A percentile compares a stretch with the other conserved stretches of the same genome.
These are phyloP conservation scores for Xylaria sp. DNA, from an alignment of 2,329 filamentous ascomycete genomes.

Conservation along the genomic window DNA sequence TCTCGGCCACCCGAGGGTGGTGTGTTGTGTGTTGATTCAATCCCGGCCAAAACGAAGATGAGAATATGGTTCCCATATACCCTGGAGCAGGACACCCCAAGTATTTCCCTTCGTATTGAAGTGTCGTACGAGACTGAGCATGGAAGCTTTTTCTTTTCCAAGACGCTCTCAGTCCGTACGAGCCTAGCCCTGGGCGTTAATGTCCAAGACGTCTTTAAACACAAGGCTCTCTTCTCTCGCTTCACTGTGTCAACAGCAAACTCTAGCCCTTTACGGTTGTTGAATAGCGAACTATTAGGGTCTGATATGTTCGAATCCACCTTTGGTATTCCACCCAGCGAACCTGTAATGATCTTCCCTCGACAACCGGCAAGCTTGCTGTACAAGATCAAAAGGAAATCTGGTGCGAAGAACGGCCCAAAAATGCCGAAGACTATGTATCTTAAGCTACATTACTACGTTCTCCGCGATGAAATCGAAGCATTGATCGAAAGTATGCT, in stretches of 20 bases:
- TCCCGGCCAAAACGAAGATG: constrained; percentile 60
- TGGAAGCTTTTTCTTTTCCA: constrained; percentile 73
- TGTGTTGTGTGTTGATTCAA: constrained; percentile 60
- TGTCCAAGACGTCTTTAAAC: constrained; percentile 95
- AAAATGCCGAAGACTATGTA: constrained; percentile 64
- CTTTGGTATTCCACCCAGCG: constrained; percentile 65
- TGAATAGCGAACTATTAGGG: constrained; percentile 75
- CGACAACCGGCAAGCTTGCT: constrained; percentile 84
- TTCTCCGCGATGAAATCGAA: constrained; percentile 79
- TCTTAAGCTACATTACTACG: constrained; percentile 79
- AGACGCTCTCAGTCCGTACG: constrained; percentile 73
- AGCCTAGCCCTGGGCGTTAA: constrained; percentile 91
- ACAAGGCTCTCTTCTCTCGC: constrained; percentile 81
- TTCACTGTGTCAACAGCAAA: constrained; percentile 91
- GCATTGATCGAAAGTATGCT: constrained; percentile 60
- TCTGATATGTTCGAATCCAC: constrained; percentile 76
- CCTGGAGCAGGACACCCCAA: constrained; percentile 78
- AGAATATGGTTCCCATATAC: constrained; percentile 82
- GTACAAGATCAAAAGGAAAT: constrained; percentile 78
- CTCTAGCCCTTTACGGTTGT: constrained; percentile 77
- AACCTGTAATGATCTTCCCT: constrained; percentile 74
- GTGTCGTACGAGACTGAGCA: constrained; percentile 76
- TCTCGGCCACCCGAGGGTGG: constrained; percentile 65
- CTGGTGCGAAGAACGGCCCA: constrained; percentile 46
- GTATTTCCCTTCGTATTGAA: constrained; percentile 80